Conservation (phyloP, 2,329 filamentous ascomycete genomes). For the Orbilia quercus region DNA sequence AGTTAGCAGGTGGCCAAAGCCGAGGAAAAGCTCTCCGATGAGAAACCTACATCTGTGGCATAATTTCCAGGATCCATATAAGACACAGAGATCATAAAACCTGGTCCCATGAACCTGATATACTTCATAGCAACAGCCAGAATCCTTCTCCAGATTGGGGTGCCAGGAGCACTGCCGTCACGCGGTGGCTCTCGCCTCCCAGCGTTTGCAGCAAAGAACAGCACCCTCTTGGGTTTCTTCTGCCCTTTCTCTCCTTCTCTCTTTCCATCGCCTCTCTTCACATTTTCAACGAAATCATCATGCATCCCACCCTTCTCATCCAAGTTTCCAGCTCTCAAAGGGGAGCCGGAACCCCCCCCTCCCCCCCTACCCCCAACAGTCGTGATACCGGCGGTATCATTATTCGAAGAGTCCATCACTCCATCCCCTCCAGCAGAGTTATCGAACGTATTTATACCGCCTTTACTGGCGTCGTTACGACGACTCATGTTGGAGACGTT, state of each 20-base stretch:
- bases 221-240: slow-evolving; percentile 32
- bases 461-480: slow-evolving; percentile 43
- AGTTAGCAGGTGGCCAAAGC: slow-evolving; percentile 7
- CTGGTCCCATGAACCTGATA: slow-evolving; percentile 73
- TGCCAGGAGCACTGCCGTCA: slow-evolving; percentile 6
- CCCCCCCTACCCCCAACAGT: slow-evolving; percentile 44
- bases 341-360: slow-evolving; percentile 48
- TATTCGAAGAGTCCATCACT: slow-evolving; percentile 34
- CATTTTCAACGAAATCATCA: slow-evolving; percentile 40
- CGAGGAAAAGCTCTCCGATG: neutral
- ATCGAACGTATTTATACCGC: slow-evolving; percentile 51
- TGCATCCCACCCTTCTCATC: slow-evolving; percentile 42
- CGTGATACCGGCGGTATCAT: slow-evolving; percentile 26
- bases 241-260: slow-evolving; percentile 16
- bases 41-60: slow-evolving; percentile 68
- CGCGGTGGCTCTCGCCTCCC: slow-evolving; percentile 52
- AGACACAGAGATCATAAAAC: slow-evolving; percentile 73
- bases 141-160: slow-evolving; percentile 43
- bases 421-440: slow-evolving; percentile 44
- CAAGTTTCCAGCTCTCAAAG: slow-evolving; percentile 34
- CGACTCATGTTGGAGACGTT: slow-evolving; percentile 66
- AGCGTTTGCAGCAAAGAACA: slow-evolving; percentile 45
- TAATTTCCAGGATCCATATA: slow-evolving; percentile 76
- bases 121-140: slow-evolving; percentile 65
- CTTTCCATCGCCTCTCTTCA: slow-evolving; percentile 11